These are phyloP conservation scores for Edaphochlamys debaryana DNA, from an alignment of 139 green algal genomes.

Conservation along the genomic window DNA sequence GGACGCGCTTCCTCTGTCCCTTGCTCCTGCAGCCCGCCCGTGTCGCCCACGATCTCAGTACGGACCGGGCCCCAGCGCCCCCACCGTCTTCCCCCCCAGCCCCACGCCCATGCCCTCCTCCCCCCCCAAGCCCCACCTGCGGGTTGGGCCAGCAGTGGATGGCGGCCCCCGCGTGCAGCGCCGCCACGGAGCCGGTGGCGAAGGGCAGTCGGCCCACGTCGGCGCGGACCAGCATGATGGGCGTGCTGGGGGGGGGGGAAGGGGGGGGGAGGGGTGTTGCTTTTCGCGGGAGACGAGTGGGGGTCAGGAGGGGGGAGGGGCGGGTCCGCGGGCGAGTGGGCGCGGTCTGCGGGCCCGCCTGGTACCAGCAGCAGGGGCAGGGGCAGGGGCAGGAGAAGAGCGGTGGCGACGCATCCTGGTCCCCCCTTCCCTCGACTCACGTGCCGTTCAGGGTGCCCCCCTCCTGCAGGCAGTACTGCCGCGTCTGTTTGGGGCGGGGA, in stretches of 20 bases:
- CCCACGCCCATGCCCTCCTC: background rate
- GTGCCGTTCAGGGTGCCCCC: constrained; percentile 11
- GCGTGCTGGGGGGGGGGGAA: constrained; percentile 28
- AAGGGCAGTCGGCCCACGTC: constrained; percentile 94
- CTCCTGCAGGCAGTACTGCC: background rate
- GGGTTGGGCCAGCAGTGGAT: constrained; percentile 98
- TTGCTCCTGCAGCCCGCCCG: no score
- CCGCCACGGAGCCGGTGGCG: constrained; percentile 79
- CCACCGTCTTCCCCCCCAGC: no score
- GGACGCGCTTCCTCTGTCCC: no score
- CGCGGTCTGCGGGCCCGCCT: no score
- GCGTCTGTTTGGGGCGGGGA: no score
- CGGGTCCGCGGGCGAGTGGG: no score
- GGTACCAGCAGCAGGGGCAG: background rate
- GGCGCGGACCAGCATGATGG: constrained; percentile 80
- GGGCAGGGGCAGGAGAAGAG: background rate
- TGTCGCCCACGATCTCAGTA: no score
- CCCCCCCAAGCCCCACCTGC: constrained; percentile 13
- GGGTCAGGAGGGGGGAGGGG: background rate
- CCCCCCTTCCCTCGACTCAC: background rate
- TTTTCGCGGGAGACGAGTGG: background rate
- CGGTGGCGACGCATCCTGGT: background rate
- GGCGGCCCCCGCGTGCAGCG: constrained; percentile 93
- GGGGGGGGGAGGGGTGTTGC: no score
- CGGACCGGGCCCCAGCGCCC: no score